phyloP scores from a whole-genome alignment of 1,139 yeast species.

The Yamadazyma kanchanaburiensis region DNA sequence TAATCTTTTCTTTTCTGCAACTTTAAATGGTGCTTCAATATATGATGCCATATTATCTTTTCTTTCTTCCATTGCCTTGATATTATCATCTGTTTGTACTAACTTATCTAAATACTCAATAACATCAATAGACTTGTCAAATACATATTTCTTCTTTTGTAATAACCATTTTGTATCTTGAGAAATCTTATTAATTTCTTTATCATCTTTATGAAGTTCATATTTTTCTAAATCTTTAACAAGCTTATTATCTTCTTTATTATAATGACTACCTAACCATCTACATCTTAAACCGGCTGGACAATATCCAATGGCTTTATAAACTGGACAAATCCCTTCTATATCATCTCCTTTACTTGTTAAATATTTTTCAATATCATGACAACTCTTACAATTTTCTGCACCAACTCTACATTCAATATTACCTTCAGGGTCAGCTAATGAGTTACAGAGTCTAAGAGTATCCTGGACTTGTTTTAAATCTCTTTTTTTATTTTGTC shows the following conservation, averaged over 20 bases:
- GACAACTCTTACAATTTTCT: conserved; percentile 72
- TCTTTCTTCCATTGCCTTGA: conserved; percentile 30
- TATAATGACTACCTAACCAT: conserved; percentile 78
- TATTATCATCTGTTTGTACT: conserved; percentile 36
- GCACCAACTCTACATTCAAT: conserved; percentile 64
- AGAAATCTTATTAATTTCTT: conserved; percentile 66
- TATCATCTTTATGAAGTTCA: conserved; percentile 29
- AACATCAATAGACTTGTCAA: conserved; percentile 53
- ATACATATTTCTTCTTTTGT: conserved; percentile 61
- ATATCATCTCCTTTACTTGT: conserved; percentile 67
- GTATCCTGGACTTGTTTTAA: conserved; percentile 67
- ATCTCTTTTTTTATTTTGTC: conserved; percentile 89
- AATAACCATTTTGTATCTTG: conserved; percentile 51
- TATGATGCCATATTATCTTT: conserved; percentile 42
- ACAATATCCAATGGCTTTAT: conserved; percentile 77
- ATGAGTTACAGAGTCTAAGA: conserved; percentile 63
- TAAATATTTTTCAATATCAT: conserved; percentile 66
- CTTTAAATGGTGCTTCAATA: conserved; percentile 72
- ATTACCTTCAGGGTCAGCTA: conserved; percentile 48
- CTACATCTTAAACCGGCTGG: conserved; percentile 91
- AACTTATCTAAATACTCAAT: conserved; percentile 52
- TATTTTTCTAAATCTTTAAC: conserved; percentile 39
- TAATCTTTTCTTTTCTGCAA: conserved; percentile 76
- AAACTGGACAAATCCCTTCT: conserved; percentile 81
- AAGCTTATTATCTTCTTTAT: conserved; percentile 45